Evolutionary conservation across 2,329 filamentous ascomycete species (phyloP), one percentile per base, ranked within the genome.

Genomic region (Diaporthe australafricana): DNA sequence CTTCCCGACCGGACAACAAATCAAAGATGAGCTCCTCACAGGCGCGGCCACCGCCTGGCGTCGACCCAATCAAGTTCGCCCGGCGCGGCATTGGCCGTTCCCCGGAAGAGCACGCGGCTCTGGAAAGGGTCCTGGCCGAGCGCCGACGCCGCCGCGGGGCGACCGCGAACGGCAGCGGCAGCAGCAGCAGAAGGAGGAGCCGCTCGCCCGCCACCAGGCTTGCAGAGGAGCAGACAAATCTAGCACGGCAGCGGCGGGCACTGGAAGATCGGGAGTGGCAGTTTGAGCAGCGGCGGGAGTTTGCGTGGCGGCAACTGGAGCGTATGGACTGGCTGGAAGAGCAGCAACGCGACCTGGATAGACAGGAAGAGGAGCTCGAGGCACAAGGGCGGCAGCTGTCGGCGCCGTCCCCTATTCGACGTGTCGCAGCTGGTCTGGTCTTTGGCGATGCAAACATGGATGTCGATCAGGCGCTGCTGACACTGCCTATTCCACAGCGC

Each of bases 31-130:
- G 40, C 12, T 47, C 25, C 38, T 45, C 38, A 17, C 56, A 30
- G 30, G 56, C 56, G 25, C 56, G n/a, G 56, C 56, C 56, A 45
- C 38, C 56, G 9, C 38, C 56, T 17, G 25, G 56, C 22, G 56
- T 60, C 14, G 22, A 60, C 55, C 56, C 38, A 38, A 30, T 17
- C 56, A 60, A 30, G 8, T 30, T 45, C 56, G 22, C 56, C 16
- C 22, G 38, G 22, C 56, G 56, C 56, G n/a, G 16, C 22, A 42
- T 60, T 20, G 55, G 38, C 35, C 56, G 35, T 0, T 47, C 56
- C 56, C 40, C 40, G 20, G 56, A 47, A 25, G 56, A 62, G 25
- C 40, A 47, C 25, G 56, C 56, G 22, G 56, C 55, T 7, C 56
- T 60, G 14, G 56, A 60, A 17, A 22, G 22, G 8, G 25, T 14